A percentile compares a stretch with the other conserved stretches of the same genome.
Conservation (phyloP, 805 yeast genomes). For the Starmerella floricola region DNA sequence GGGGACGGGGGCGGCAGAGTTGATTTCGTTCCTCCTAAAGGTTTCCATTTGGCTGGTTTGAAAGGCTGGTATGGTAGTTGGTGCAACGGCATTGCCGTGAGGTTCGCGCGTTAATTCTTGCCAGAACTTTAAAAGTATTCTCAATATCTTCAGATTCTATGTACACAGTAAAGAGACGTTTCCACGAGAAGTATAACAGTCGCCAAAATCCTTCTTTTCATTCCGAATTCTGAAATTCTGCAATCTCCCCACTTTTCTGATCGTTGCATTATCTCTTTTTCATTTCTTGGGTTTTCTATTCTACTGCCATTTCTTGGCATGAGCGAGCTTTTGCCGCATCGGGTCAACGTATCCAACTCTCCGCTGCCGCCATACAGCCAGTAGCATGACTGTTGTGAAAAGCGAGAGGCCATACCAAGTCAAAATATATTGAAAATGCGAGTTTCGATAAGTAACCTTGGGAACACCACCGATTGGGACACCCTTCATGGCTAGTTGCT, state of each 20-base stretch:
- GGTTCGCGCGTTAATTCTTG: slow-evolving; percentile 31
- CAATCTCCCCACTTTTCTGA: no score
- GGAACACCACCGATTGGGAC: slow-evolving; percentile 82
- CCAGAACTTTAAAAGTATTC: background rate
- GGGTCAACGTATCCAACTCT: slow-evolving; percentile 15
- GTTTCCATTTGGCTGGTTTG: slow-evolving; percentile 51
- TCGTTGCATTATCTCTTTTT: background rate
- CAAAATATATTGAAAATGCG: slow-evolving; percentile 80
- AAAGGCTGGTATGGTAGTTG: slow-evolving; percentile 58
- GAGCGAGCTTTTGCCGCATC: slow-evolving; percentile 21
- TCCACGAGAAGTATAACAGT: no score
- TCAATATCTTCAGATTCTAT: no score
- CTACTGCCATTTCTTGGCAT: slow-evolving; percentile 25
- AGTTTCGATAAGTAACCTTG: slow-evolving; percentile 70
- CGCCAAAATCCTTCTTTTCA: background rate
- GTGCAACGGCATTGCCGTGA: slow-evolving; percentile 62
- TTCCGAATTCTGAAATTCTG: background rate
- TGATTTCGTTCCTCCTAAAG: slow-evolving; percentile 52
- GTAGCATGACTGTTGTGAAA: slow-evolving; percentile 56
- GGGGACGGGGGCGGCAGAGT: slow-evolving; percentile 54
- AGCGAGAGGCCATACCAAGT: slow-evolving; percentile 90
- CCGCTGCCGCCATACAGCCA: slow-evolving; percentile 39
- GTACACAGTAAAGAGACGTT: background rate
- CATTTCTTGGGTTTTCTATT: background rate
- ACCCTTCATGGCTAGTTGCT: slow-evolving; percentile 63